Evolutionary conservation across 176 grass and related monocot genomes (phyloP).

Genomic region (Raddia guianensis): DNA sequence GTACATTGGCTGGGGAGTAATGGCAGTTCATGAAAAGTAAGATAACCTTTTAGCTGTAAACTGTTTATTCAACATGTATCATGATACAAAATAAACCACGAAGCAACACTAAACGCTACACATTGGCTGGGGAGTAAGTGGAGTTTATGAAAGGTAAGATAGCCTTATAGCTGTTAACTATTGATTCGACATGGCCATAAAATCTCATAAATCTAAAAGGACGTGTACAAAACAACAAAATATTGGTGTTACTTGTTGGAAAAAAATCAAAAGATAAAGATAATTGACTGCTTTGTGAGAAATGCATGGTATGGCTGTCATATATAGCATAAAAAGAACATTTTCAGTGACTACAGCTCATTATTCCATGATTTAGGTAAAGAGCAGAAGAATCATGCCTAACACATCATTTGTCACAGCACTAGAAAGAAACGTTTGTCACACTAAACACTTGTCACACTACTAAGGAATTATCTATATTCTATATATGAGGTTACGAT

Average conservation of each 20-base stretch:
- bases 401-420: not conserved
- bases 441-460: not conserved
- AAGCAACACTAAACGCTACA: not conserved
- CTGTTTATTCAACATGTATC: constrained; percentile 5
- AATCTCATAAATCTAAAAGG: constrained; percentile 3
- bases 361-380: constrained; percentile 29
- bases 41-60: not conserved
- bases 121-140: not conserved
- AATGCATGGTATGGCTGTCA: constrained; percentile 5
- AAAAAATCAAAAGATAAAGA: constrained; percentile 3
- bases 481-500: constrained; percentile 8
- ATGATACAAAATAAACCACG: constrained; percentile 19
- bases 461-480: constrained; percentile 9
- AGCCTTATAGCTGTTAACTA: not conserved
- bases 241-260: not conserved
- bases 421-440: constrained; percentile 16
- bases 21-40: constrained; percentile 5
- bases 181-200: constrained; percentile 18
- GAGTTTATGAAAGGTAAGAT: constrained; percentile 15
- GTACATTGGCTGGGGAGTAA: not conserved
- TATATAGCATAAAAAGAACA: not conserved
- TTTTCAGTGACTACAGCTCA: not conserved
- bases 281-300: constrained; percentile 19
- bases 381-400: constrained; percentile 21
- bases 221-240: not conserved